Base-by-base conservation (phyloP, 2,329 filamentous ascomycete species). In the Uncinocarpus reesii region DNA sequence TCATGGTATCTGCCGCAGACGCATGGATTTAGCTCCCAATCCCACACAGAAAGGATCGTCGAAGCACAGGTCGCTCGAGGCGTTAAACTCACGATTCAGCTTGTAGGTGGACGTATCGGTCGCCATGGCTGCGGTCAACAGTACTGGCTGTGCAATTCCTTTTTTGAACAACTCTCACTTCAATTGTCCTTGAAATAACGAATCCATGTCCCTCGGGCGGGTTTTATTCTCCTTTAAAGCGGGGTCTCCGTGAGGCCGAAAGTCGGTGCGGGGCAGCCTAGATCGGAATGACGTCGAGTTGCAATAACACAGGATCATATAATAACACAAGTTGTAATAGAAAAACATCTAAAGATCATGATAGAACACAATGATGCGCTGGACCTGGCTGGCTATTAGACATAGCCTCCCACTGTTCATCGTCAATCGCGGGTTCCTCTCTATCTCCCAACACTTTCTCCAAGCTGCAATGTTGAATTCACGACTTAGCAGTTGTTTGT, bases 61-160 rank as follows among this genome's bases (percentile, higher is more conserved):
- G 13, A 23, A 18, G n/a, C 5, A 6, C 4, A 35, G 42, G 28
- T 10, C 20, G 28, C 13, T 16, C 21, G 13, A 37, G 66, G 66
- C 72, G 15, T 23, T 10, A 18, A 45, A 77, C 59, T 71, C 70
- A 69, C 79, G 78, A 63, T 81, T 80, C 50, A 81, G 71, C 68
- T 80, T 81, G 69, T 83, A 84, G 57, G 73, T 78, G 53, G 70
- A 71, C 24, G 77, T 70, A 61, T 82, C 74, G 38, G 79, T 79
- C 42, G 69, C 62, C 68, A 71, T 72, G 46, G 8, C 16, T 42
- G 23, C 35, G 21, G 11, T n/a, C n/a, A n/a, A n/a, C n/a, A n/a
- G n/a, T n/a, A n/a, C n/a, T n/a, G n/a, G n/a, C n/a, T n/a, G n/a
- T 35, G 32, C 15, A 35, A 18, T n/a, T 3, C 4, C 10, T 18